Percentiles rank a stretch among this genome's conserved stretches.
Conservation (phyloP, 768 basidiomycete genomes). For the Cystofilobasidium ferigula region DNA sequence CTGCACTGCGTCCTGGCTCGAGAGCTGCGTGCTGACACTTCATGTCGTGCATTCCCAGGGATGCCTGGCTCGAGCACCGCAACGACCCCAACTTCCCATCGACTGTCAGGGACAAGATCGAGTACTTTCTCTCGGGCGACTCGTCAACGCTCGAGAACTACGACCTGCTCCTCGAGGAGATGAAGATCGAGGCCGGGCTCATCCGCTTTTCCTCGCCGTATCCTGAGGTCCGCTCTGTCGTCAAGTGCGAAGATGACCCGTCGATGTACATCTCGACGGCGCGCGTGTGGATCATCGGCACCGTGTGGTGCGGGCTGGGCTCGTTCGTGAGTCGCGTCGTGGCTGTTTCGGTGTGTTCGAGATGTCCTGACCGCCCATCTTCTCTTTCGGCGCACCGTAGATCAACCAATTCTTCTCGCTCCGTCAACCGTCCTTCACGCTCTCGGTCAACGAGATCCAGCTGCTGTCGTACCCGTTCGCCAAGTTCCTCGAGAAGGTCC, state of each 20-base stretch:
- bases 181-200: conserved; percentile 32
- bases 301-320: conserved; percentile 27
- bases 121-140: conserved; percentile 24
- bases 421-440: conserved; percentile 13
- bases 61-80: conserved; percentile 18
- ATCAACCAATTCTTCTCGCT: conserved; percentile 33
- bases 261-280: conserved; percentile 47
- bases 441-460: conserved; percentile 25
- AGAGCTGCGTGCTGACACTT: too few relatives aligned
- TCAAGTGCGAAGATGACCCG: conserved; percentile 55
- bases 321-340: conserved; percentile 34
- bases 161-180: conserved; percentile 21
- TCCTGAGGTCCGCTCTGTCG: conserved; percentile 54
- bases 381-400: conserved; percentile 23
- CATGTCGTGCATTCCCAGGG: too few relatives aligned
- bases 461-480: conserved; percentile 20
- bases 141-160: conserved; percentile 21
- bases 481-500: conserved; percentile 6
- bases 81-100: conserved; percentile 19
- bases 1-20: too few relatives aligned
- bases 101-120: conserved; percentile 18
- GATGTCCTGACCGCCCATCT: neutral
- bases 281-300: conserved; percentile 47
- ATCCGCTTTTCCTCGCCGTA: conserved; percentile 31
- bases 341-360: neutral